Evolutionary conservation across 257 asterid genomes (phyloP), one percentile per base, ranked within the genome.

Genomic region (Forsythia suspensa): DNA sequence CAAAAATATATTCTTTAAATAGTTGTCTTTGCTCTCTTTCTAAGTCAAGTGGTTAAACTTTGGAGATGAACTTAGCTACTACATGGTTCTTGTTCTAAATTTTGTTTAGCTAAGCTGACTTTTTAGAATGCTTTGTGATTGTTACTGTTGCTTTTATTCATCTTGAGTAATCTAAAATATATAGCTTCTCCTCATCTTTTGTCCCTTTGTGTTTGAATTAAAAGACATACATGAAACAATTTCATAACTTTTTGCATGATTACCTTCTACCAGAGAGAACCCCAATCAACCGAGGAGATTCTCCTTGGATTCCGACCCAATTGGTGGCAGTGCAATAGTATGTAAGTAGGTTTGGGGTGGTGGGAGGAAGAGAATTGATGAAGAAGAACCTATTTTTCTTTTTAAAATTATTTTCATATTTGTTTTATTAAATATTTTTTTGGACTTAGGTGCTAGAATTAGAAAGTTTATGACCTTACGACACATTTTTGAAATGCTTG

Each of bases 191-290:
- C 24, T n/a, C 55, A 44, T 29, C 1, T 39, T 61, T 69, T 77
- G 70, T 29, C 81, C 43, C 55, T n/a, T n/a, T n/a, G 16, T 41
- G 70, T 36, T 43, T 46, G 72, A 40, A 73, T 39, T 40, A 13
- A 34, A 46, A 39, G 44, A 43, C 40, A 57, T 80, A 52, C 7
- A 24, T 15, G 7, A 1, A 71, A 37, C 70, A 5, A 29, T 36
- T 69, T 71, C 73, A 41, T 79, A 75, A 59, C 77, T 11, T 76
- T 44, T 71, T 48, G 59, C 77, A 21, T 79, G 48, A 65, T 39
- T 79, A 7, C 74, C 70, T 61, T 80, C 79, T 75, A 78, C 76
- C 95, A 96, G 98, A 96, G 88, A 96, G 91, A 88, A 85, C 97
- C 34, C 34, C 34, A 29, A 29, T 29, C 34, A 29, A 29, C 34